phyloP scores from a whole-genome alignment of 192 early-diverging fungal genomes.

The Obelidium mucronatum region DNA sequence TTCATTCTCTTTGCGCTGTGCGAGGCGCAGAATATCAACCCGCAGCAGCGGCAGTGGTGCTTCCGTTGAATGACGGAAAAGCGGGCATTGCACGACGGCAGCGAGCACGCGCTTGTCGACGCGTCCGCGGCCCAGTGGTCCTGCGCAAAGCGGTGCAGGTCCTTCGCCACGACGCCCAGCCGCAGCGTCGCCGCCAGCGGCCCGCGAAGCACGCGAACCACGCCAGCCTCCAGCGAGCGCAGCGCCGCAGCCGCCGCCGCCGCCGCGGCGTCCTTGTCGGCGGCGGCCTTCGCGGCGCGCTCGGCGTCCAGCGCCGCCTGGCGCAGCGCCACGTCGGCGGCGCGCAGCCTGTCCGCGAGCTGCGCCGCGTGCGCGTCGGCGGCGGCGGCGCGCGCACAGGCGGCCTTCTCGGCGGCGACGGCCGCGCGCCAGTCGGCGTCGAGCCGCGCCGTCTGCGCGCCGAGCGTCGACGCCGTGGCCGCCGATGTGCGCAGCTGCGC shows the following conservation, averaged over 20 bases:
- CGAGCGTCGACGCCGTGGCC: background rate
- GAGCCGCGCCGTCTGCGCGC: background rate
- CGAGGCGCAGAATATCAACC: slow-evolving; percentile 13
- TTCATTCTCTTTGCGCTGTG: slow-evolving; percentile 27
- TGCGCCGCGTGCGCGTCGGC: slow-evolving; percentile 9
- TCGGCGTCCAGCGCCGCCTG: background rate
- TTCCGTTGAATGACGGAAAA: slow-evolving; percentile 15
- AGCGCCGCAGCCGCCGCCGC: background rate
- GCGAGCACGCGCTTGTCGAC: background rate
- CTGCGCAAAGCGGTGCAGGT: slow-evolving; percentile 20
- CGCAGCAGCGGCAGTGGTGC: slow-evolving; percentile 26
- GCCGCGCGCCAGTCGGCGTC: background rate
- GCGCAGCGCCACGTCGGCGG: slow-evolving; percentile 6
- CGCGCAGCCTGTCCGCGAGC: slow-evolving; percentile 1
- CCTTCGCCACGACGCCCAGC: slow-evolving; percentile 26
- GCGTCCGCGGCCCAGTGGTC: slow-evolving; percentile 22
- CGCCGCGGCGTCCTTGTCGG: slow-evolving; percentile 3
- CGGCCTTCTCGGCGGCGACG: background rate
- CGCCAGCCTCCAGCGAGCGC: background rate
- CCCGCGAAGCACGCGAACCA: background rate
- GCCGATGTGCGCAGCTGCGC: no score
- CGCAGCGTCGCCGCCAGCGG: background rate
- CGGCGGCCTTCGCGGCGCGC: background rate
- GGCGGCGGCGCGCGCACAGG: background rate
- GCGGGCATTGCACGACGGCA: background rate